Conservation (phyloP, 2,329 filamentous ascomycete species). For the Calonectria ilicicola region DNA sequence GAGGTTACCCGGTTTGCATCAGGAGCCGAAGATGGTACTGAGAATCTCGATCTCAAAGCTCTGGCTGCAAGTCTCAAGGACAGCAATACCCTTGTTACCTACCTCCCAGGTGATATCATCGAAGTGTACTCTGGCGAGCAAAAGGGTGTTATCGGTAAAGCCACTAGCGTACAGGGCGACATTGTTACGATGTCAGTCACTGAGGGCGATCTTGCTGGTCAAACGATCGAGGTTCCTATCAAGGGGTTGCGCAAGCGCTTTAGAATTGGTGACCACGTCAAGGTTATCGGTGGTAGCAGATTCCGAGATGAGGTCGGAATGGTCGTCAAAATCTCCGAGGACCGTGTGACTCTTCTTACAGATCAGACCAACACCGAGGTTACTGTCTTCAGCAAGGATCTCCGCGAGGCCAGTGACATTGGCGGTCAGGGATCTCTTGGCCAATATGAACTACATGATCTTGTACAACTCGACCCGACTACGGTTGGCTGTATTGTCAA, state of each 20-base stretch:
- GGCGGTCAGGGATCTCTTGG: constrained; percentile 87
- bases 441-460: constrained; percentile 90
- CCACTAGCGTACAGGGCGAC: constrained; percentile 87
- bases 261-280: constrained; percentile 94
- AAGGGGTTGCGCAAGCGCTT: constrained; percentile 95
- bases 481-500: constrained; percentile 96
- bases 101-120: constrained; percentile 93
- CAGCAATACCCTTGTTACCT: constrained; percentile 82
- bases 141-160: constrained; percentile 87
- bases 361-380: constrained; percentile 95
- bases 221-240: constrained; percentile 91
- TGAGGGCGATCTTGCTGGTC: constrained; percentile 84
- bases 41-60: constrained; percentile 92
- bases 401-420: constrained; percentile 92
- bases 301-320: constrained; percentile 97
- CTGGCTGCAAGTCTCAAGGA: constrained; percentile 91
- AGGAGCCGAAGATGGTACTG: constrained; percentile 89
- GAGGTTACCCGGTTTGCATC: constrained; percentile 96
- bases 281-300: constrained; percentile 95
- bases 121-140: constrained; percentile 97
- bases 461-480: constrained; percentile 92
- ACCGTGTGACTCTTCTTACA: constrained; percentile 91
- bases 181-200: constrained; percentile 91
- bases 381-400: constrained; percentile 97
- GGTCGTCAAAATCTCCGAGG: constrained; percentile 93